Conservation (phyloP, 441 rosid genomes). For the Hura crepitans region DNA sequence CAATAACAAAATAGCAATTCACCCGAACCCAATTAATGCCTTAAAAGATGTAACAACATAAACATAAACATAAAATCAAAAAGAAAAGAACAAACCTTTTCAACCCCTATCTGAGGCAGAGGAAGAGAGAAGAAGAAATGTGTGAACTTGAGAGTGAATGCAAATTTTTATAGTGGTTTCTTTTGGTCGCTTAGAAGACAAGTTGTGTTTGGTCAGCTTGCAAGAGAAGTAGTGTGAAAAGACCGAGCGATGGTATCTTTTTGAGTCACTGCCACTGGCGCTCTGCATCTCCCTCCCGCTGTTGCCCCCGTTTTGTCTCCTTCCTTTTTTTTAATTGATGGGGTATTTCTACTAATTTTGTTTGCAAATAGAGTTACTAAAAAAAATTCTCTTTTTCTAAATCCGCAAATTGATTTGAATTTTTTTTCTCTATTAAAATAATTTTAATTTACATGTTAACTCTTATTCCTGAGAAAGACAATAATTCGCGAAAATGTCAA, state of each 20-base stretch:
- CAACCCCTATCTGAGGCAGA: neutral
- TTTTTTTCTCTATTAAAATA: too few species aligned
- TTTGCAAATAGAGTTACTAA: too few species aligned
- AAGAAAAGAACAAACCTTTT: slow-evolving; percentile 14
- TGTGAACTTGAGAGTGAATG: neutral
- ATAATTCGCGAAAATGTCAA: too few species aligned
- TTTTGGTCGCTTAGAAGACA: neutral
- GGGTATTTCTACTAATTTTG: too few species aligned
- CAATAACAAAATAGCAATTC: neutral
- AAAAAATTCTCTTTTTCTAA: too few species aligned
- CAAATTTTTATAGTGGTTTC: neutral
- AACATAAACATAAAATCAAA: neutral
- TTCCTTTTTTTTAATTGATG: too few species aligned
- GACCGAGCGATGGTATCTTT: neutral
- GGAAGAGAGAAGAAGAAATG: neutral
- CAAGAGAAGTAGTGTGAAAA: neutral
- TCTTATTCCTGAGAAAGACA: too few species aligned
- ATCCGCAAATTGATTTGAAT: too few species aligned
- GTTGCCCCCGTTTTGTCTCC: too few species aligned
- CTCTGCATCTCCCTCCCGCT: too few species aligned
- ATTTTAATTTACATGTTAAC: too few species aligned
- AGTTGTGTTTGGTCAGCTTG: neutral
- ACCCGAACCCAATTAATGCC: neutral
- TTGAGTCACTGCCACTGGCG: too few species aligned
- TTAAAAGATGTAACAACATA: neutral